Base-by-base conservation (phyloP, 345 rosid species). In the Sisymbrium irio region DNA sequence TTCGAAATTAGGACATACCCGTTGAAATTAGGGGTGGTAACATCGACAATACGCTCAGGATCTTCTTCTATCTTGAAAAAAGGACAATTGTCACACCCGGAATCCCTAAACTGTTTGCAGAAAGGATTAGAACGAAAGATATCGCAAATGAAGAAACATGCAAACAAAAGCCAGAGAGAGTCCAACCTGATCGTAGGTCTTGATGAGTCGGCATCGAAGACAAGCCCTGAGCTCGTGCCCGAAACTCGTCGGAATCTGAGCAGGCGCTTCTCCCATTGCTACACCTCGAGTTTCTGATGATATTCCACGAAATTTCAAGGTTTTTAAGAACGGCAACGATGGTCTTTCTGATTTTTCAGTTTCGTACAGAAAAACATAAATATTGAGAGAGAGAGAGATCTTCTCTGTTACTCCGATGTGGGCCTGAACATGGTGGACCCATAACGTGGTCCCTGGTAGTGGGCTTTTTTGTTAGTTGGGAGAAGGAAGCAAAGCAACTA, bases 211-310 rank as follows among this genome's bases (percentile, higher is more conserved):
- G 65, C 94, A 87, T 42, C 92, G 94, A 56, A 92, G 89, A 77
- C 96, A 88, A 65, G 96, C 94, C 74, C 97, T 85, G 10, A 92
- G 88, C 69, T 88, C 92, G 40, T 89, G 96, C 18, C 97, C 97
- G 35, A 88, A 89, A 81, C 96, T 92, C n/a, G 94, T 92, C 49
- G 97, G 97, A 69, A 92, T 92, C 81, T 89, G 94, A 0, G 96
- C 96, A 14, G 97, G 80, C 30, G 76, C 79, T 27, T 83, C 85
- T 75, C 83, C 88, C 93, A 83, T 81, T 57, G 54, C 42, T n/a
- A 25, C 39, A 44, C 44, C 18, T 47, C 56, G 56, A 45, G 41
- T 1, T 18, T 30, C 58, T 45, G 28, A 28, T 15, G 41, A 28
- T 15, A 30, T 12, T 64, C 46, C 22, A 5, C 10, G 8, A 33